Base-by-base conservation (phyloP, 306 rosid species). In the Inga leiocalycina region DNA sequence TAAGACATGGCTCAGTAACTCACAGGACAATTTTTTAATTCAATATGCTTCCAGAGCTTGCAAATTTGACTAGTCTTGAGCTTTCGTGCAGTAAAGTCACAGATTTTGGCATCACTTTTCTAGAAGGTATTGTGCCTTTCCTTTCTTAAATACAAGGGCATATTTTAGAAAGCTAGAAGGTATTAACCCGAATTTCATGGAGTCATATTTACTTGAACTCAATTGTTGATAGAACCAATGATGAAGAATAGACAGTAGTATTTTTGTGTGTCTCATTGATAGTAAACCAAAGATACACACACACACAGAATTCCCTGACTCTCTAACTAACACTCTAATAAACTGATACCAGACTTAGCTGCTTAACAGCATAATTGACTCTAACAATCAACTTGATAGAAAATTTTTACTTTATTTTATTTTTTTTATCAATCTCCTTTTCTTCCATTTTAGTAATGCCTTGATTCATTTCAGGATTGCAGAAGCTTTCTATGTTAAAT, bases 1-100 rank as follows among this genome's bases (percentile, higher is more conserved):
- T 54, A 32, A 54, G 70, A 37, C n/a, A 37, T 80, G 75, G 71
- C 85, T 71, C 69, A 37, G 70, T 84, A 59, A 73, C 45, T 68
- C 64, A 82, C 71, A 13, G 64, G 78, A 37, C 44, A 52, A 69
- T 52, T 81, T 78, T 81, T 79, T 37, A 17, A 70, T 85, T 81
- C 81, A 61, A 71, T 80, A 86, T 61, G 54, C 51, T 87, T 86
- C 75, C 98, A 96, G 98, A 92, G 74, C 98, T 96, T 81, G 85
- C 89, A 78, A 89, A 85, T 84, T 87, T 96, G 90, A 94, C 77
- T 81, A 88, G 82, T 78, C 82, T 96, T 62, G 94, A 96, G 88
- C 85, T 96, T 85, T 90, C 97, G 19, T 89, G 93, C 93, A 88
- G 97, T 86, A 92, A 86, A 88, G 97, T 96, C 76, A 90, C 97